Conservation (phyloP, 768 basidiomycete genomes). For the Boletus rufocinnamomeus region DNA sequence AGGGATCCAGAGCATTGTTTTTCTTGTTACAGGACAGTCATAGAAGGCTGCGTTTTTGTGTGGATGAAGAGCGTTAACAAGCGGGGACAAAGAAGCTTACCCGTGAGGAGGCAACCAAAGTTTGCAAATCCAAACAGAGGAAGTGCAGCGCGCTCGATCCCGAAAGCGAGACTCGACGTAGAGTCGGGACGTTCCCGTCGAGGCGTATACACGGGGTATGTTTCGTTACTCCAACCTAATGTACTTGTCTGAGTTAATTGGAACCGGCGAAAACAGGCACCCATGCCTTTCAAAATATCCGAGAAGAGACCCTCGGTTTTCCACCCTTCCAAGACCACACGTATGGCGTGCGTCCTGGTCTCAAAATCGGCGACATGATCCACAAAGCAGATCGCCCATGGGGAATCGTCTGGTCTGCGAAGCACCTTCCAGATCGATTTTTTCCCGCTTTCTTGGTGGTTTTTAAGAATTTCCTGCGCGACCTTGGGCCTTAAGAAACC, state of each 20-base stretch:
- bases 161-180: slow-evolving; percentile 32
- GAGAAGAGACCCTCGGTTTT: slow-evolving; percentile 16
- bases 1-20: slow-evolving; percentile 42
- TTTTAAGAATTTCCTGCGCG: slow-evolving; percentile 13
- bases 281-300: slow-evolving; percentile 25
- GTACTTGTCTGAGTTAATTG: not conserved
- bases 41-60: slow-evolving; percentile 33
- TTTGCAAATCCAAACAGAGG: slow-evolving; percentile 48
- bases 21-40: slow-evolving; percentile 32
- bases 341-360: slow-evolving; percentile 19
- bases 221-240: slow-evolving; percentile 29
- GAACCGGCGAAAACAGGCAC: not conserved
- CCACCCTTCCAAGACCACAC: slow-evolving; percentile 19
- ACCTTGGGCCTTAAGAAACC: slow-evolving; percentile 25
- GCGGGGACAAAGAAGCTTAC: slow-evolving; percentile 19
- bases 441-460: slow-evolving; percentile 6
- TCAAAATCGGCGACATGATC: slow-evolving; percentile 16
- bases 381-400: slow-evolving; percentile 27
- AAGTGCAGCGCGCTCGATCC: slow-evolving; percentile 45
- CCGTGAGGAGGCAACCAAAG: slow-evolving; percentile 45
- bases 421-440: slow-evolving; percentile 24
- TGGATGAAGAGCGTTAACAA: not conserved
- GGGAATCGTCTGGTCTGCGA: slow-evolving; percentile 9
- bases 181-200: slow-evolving; percentile 6
- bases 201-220: slow-evolving; percentile 28